Evolutionary conservation across 441 rosid species (phyloP), one percentile per base, ranked within the genome.

Genomic region (Arabidopsis hybrid): DNA sequence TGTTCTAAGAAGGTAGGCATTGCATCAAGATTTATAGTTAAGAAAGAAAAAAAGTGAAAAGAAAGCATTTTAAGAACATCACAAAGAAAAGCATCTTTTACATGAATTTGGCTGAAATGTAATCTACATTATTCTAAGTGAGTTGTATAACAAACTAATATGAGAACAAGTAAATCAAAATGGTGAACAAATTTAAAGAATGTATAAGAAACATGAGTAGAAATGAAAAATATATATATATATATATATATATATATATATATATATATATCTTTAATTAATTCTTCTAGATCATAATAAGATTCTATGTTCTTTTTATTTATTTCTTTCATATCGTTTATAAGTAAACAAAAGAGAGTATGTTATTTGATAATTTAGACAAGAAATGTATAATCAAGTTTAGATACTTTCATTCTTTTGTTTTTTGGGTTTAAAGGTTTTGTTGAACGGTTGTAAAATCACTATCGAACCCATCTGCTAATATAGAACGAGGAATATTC

Each of bases 291-390:
- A 67, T 68, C 50, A 46, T 60, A 60, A 21, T 60, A 16, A 21
- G 76, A 77, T 77, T 65, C 18, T 71, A 43, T 35, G 12, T 42
- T 55, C 50, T 61, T 67, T 66, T 26, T 60, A 52, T 60, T 67
- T 32, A 52, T 52, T 60, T 51, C 16, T 4, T 36, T 11, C 42
- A 60, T 40, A 67, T 75, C 36, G 14, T 46, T 65, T 36, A 63
- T 39, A 61, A 29, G 39, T 3, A 11, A 40, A 5, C 7, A 6
- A 42, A 36, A 70, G 9, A 49, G 49, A 38, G 13, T 9, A 17
- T 35, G 13, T n/a, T 49, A 49, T 18, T 18, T 59, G 29, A 57
- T 26, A 60, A 12, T 35, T 7, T 39, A 11, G 34, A 29, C 47
- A 47, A 13, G 26, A 21, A 49, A 38, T 59, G 56, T 21, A 21